Base-by-base conservation (phyloP, 2,329 filamentous ascomycete genomes). In the Fusarium hostae region DNA sequence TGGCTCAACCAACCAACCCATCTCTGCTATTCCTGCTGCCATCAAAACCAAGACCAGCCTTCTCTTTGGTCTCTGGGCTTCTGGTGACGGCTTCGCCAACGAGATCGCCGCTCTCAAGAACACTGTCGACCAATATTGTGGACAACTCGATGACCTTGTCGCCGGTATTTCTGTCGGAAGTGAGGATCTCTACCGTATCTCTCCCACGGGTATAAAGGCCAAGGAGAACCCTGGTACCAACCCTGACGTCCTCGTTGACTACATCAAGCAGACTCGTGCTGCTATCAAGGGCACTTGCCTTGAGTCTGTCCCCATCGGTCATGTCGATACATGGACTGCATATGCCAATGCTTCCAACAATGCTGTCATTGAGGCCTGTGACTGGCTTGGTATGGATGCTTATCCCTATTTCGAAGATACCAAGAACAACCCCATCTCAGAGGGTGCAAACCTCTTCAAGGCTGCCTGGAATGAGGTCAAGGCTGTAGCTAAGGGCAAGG, bases 321-420 rank as follows among this genome's bases (percentile, higher is more conserved):
- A 97, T 82, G 94, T 97, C 79, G 94, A 97, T 79, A 97, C 94
- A 56, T 97, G 94, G 94, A 94, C 91, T 39, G 89, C 89, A 57
- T 95, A 90, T 86, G 89, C 89, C 79, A 94, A 97, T 81, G 81
- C 82, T 56, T 88, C 90, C 77, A 97, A 95, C 87, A 81, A 82
- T 52, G 89, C 86, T 44, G 89, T 97, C 65, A 89, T 94, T 65
- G 85, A 90, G 13, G 89, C 88, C 43, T 83, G 86, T 69, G 94
- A 97, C 84, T 97, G 90, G 87, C 81, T 97, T 66, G 94, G 94
- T 73, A 89, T 95, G 79, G 94, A 97, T 79, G 92, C 91, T 22
- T 97, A 96, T 88, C 93, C 87, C 24, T 97, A 94, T 86, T 97
- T 91, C 84, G 89, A 97, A 84, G 87, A 86, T 76, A 91, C 89